Percentiles rank a stretch among this genome's conserved stretches.
phyloP scores from a whole-genome alignment of 2,329 filamentous ascomycete genomes.

The Kalaharituber pfeilii region DNA sequence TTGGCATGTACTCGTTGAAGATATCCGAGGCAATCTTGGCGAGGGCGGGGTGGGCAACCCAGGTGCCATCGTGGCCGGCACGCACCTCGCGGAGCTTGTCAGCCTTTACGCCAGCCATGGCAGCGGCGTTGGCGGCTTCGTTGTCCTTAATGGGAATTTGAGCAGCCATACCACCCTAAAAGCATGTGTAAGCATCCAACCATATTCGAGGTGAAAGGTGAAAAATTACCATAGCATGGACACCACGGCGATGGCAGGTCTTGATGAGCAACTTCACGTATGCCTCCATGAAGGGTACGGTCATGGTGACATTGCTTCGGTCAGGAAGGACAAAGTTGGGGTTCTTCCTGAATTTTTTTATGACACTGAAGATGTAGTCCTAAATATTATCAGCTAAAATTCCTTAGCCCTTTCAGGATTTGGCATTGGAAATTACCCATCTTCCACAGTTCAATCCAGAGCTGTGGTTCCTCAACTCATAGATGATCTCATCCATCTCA shows the following conservation, averaged over 20 bases:
- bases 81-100: constrained; percentile 94
- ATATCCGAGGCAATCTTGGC: constrained; percentile 74
- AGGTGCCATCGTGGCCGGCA: constrained; percentile 85
- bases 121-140: constrained; percentile 72
- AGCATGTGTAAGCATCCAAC: background rate
- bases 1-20: constrained; percentile 98
- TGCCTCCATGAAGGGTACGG: constrained; percentile 91
- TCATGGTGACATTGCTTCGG: constrained; percentile 86
- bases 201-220: constrained; percentile 4
- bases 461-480: constrained; percentile 91
- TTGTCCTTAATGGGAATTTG: constrained; percentile 98
- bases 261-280: constrained; percentile 96
- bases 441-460: constrained; percentile 94
- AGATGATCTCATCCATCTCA: constrained; percentile 93
- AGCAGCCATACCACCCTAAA: constrained; percentile 72
- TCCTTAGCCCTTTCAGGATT: background rate
- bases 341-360: constrained; percentile 98
- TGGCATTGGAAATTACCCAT: constrained; percentile 36
- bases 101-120: constrained; percentile 80
- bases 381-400: background rate
- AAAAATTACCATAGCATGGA: constrained; percentile 91
- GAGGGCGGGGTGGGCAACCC: constrained; percentile 91
- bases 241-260: constrained; percentile 88
- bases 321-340: constrained; percentile 85
- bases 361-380: constrained; percentile 99